These are phyloP conservation scores for Torulaspora indica DNA, from an alignment of 805 yeast species.

Conservation along the genomic window DNA sequence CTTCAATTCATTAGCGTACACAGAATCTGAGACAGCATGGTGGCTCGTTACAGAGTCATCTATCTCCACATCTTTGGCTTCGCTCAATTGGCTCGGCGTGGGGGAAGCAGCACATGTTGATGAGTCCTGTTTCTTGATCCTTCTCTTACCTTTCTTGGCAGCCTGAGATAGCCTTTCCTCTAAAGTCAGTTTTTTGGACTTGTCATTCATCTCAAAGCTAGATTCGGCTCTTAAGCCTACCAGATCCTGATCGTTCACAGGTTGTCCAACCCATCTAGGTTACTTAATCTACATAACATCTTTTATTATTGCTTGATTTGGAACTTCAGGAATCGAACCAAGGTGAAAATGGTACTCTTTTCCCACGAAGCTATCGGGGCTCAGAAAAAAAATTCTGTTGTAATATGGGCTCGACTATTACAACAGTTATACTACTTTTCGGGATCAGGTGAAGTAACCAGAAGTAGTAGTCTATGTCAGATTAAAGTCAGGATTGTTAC, in stretches of 20 bases:
- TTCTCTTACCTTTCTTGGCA: slow-evolving; percentile 45
- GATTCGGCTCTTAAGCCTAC: neutral
- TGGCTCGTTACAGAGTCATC: neutral
- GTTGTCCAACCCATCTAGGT: neutral
- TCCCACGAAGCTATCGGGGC: neutral
- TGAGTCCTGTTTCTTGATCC: slow-evolving; percentile 28
- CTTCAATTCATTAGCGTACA: neutral
- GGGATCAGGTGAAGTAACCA: no score
- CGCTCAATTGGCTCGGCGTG: neutral
- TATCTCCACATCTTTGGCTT: neutral
- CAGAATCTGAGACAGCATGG: neutral
- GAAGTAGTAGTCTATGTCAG: no score
- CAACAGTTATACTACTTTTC: no score
- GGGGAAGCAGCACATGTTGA: slow-evolving; percentile 8
- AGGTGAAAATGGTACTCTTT: neutral
- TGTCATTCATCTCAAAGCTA: neutral
- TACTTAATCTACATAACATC: no score
- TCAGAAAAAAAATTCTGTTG: neutral
- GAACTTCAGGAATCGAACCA: slow-evolving; percentile 2
- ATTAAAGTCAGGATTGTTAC: no score
- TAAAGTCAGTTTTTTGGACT: slow-evolving; percentile 58
- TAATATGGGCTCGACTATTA: no score
- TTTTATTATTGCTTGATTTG: no score
- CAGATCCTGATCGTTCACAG: neutral
- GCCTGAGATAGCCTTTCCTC: slow-evolving; percentile 85